phyloP scores from a whole-genome alignment of 371 early-diverging fungal species.

The Massospora cicadina region DNA sequence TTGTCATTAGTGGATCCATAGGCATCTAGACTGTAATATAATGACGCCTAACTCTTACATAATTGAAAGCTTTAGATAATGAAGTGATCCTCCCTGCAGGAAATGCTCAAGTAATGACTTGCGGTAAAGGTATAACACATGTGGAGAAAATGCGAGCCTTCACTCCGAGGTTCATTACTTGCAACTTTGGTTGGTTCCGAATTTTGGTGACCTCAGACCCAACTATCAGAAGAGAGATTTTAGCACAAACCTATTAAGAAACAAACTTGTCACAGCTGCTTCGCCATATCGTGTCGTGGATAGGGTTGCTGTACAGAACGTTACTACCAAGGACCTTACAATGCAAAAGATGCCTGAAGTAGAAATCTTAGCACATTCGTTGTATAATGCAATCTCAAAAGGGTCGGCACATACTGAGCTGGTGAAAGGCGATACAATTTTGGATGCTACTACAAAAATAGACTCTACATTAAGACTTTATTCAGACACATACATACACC shows the following conservation, averaged over 20 bases:
- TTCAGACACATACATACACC: constrained; percentile 1
- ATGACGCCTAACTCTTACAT: background rate
- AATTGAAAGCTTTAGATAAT: constrained; percentile 2
- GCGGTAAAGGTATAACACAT: constrained; percentile 8
- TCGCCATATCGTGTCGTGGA: constrained; percentile 5
- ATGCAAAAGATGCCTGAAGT: background rate
- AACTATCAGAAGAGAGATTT: constrained; percentile 2
- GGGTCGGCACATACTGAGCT: background rate
- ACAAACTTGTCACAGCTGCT: background rate
- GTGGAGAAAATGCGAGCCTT: background rate
- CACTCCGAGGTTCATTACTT: background rate
- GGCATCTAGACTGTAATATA: constrained; percentile 8
- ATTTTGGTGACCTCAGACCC: background rate
- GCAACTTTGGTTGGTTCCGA: constrained; percentile 9
- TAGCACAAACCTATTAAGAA: background rate
- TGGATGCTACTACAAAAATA: background rate
- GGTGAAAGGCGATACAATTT: background rate
- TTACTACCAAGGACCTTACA: constrained; percentile 4
- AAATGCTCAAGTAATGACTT: constrained; percentile 1
- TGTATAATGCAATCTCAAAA: background rate
- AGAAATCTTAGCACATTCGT: background rate
- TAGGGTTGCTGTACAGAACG: background rate
- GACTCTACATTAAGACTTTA: constrained; percentile 5
- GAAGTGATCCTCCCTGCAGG: background rate
- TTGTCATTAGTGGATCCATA: constrained; percentile 4